phyloP scores from a whole-genome alignment of 164 flowering plant species.

The Vitis amurensis region DNA sequence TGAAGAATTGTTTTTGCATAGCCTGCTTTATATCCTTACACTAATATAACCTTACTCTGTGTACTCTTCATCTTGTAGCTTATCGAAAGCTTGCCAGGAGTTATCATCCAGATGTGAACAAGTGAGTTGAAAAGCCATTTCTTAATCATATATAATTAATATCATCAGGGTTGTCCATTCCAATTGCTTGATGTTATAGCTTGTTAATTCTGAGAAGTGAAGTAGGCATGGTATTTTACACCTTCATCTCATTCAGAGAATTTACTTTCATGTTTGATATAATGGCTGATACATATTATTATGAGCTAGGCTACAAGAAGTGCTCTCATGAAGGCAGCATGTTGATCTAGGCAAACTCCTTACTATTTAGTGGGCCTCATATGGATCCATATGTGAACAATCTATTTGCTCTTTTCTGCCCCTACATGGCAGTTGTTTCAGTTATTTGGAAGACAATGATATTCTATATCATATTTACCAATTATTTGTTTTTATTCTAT shows the following conservation, averaged over 20 bases:
- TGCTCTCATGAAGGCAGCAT: not conserved
- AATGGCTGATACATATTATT: not conserved
- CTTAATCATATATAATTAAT: not conserved
- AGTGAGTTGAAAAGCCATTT: slow-evolving; percentile 47
- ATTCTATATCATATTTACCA: not conserved
- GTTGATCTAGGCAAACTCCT: not conserved
- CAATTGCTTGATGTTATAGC: not conserved
- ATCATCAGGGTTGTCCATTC: not conserved
- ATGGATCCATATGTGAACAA: not conserved
- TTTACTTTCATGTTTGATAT: no score
- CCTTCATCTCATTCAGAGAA: no score
- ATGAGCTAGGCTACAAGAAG: not conserved
- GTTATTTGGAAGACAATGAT: not conserved
- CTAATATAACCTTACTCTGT: not conserved
- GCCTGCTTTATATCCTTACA: not conserved
- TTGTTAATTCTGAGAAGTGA: not conserved
- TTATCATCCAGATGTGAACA: slow-evolving; percentile 95
- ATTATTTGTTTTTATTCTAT: not conserved
- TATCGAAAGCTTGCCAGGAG: slow-evolving; percentile 92
- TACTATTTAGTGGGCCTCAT: not conserved
- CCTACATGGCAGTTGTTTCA: no score
- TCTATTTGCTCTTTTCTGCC: no score
- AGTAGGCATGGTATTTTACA: no score
- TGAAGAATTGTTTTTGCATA: not conserved
- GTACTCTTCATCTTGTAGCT: slow-evolving; percentile 46